phyloP scores from a whole-genome alignment of 441 rosid species.

The Macaranga tanarius region DNA sequence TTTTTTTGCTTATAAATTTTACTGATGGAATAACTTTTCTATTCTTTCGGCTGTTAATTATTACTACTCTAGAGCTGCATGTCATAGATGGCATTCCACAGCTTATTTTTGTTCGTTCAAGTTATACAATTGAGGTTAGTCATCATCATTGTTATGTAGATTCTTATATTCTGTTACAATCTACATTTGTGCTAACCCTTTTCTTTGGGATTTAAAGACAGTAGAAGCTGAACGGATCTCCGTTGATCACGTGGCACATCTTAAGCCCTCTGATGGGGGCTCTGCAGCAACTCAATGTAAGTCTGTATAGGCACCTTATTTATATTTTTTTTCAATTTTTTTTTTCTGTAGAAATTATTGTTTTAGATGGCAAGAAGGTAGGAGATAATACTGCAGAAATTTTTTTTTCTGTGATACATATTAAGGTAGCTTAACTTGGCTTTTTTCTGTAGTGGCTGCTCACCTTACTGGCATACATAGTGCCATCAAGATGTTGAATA shows the following conservation, averaged over 20 bases:
- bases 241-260: slow-evolving; percentile 96
- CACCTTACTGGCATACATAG: slow-evolving; percentile 95
- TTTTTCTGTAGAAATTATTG: slow-evolving; percentile 4
- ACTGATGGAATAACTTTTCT: not conserved
- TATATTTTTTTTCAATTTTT: not conserved
- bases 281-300: slow-evolving; percentile 90
- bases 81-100: slow-evolving; percentile 96
- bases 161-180: not conserved
- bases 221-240: slow-evolving; percentile 96
- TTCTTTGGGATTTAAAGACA: slow-evolving; percentile 45
- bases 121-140: slow-evolving; percentile 88
- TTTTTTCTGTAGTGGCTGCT: slow-evolving; percentile 74
- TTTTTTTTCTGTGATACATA: not conserved
- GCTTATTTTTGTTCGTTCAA: slow-evolving; percentile 73
- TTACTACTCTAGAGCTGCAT: slow-evolving; percentile 62
- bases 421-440: not conserved
- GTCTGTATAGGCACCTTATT: slow-evolving; percentile 8
- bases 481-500: slow-evolving; percentile 97
- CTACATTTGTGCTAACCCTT: slow-evolving; percentile 9
- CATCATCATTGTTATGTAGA: slow-evolving; percentile 6
- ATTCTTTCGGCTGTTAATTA: slow-evolving; percentile 25
- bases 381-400: not conserved
- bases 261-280: slow-evolving; percentile 96
- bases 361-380: not conserved
- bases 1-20: not conserved